phyloP scores from a whole-genome alignment of 2,329 filamentous ascomycete genomes.

The Diaporthe aspalathi region DNA sequence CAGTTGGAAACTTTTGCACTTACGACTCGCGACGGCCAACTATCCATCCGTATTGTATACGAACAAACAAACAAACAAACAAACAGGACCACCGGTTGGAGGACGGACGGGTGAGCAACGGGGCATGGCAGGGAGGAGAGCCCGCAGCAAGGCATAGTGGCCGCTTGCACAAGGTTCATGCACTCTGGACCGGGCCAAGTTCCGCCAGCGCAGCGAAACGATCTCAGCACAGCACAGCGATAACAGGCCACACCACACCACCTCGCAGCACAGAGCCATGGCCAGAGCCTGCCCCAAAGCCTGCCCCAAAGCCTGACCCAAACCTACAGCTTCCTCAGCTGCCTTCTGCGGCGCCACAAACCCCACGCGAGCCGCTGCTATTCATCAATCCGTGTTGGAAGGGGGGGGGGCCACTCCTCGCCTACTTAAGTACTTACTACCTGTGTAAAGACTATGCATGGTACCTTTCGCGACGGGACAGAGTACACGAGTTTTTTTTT shows the following conservation, averaged over 20 bases:
- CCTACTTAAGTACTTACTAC: background rate
- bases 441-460: too few relatives aligned
- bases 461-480: background rate
- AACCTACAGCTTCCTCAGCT: background rate
- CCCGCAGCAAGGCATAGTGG: background rate
- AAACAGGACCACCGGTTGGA: background rate
- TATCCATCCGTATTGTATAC: background rate
- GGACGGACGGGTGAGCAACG: background rate
- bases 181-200: slow-evolving; percentile 19
- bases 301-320: background rate
- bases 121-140: background rate
- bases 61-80: background rate
- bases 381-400: background rate
- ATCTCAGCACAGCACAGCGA: slow-evolving; percentile 9
- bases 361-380: slow-evolving; percentile 1
- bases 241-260: background rate
- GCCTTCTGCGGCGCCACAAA: background rate
- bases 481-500: background rate
- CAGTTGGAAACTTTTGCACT: slow-evolving; percentile 26
- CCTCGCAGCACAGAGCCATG: background rate
- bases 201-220: slow-evolving; percentile 12
- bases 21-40: slow-evolving; percentile 12
- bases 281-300: background rate
- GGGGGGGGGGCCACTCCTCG: background rate
- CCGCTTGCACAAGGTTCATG: slow-evolving; percentile 32